phyloP scores from a whole-genome alignment of 2,329 filamentous ascomycete species.

The Penicillium sp. region DNA sequence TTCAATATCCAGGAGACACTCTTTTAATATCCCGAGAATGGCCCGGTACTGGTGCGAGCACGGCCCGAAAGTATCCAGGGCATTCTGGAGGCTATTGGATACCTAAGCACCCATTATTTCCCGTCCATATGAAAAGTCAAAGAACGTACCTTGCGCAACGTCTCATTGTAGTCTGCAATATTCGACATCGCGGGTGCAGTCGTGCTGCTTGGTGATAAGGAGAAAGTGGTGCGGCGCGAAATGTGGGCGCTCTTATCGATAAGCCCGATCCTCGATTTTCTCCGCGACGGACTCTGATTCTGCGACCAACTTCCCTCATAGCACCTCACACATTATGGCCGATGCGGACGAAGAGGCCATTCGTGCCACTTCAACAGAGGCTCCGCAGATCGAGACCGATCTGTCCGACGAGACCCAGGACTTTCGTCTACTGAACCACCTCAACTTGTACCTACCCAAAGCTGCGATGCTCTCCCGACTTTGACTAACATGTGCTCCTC shows the following conservation, averaged over 20 bases:
- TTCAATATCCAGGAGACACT: constrained; percentile 34
- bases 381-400: constrained; percentile 54
- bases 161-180: constrained; percentile 18
- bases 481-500: constrained; percentile 9
- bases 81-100: constrained; percentile 44
- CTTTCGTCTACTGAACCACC: constrained; percentile 68
- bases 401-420: constrained; percentile 81
- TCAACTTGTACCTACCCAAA: constrained; percentile 48
- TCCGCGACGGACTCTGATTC: neutral
- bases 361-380: constrained; percentile 28
- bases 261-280: constrained; percentile 21
- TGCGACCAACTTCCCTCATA: neutral
- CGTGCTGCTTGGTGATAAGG: neutral
- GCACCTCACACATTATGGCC: constrained; percentile 33
- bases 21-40: constrained; percentile 37
- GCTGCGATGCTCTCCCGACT: neutral
- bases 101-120: constrained; percentile 27
- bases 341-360: constrained; percentile 46
- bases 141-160: constrained; percentile 17
- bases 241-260: constrained; percentile 21
- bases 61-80: constrained; percentile 39
- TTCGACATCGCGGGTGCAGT: neutral
- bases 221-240: neutral
- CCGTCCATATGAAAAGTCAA: neutral
- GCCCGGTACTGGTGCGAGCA: constrained; percentile 38